Percentiles rank a stretch among this genome's conserved stretches.
Evolutionary conservation across 768 basidiomycete species (phyloP).

Genomic region (Symmetrospora coprosmae): DNA sequence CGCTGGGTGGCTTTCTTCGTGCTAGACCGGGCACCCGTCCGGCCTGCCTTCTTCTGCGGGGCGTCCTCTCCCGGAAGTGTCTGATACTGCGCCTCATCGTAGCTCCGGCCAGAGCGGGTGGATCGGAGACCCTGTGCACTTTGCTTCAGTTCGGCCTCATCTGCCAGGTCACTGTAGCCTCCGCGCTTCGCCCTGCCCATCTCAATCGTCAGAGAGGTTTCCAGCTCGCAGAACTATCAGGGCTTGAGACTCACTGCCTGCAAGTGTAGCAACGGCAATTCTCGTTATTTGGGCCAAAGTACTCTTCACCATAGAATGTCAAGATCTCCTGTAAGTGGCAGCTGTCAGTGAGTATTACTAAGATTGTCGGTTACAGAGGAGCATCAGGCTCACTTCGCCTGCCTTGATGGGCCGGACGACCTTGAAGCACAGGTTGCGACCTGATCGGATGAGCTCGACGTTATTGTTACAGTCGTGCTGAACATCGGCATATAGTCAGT

Average conservation of each 20-base stretch:
- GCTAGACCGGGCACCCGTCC: too few species aligned
- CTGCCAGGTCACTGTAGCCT: too few species aligned
- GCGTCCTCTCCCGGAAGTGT: too few species aligned
- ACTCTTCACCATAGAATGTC: constrained; percentile 24
- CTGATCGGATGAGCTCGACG: constrained; percentile 19
- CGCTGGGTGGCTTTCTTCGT: too few species aligned
- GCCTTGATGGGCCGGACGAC: constrained; percentile 10
- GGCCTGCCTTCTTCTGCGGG: too few species aligned
- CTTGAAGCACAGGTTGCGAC: constrained; percentile 21
- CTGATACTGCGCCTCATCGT: too few species aligned
- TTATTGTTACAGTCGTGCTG: constrained; percentile 24
- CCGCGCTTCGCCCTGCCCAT: too few species aligned
- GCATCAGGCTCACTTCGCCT: constrained; percentile 11
- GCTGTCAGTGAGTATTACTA: background rate
- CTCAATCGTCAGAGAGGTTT: too few species aligned
- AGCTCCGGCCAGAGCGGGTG: too few species aligned
- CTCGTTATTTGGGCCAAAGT: constrained; percentile 19
- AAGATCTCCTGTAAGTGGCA: constrained; percentile 11
- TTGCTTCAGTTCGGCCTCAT: too few species aligned
- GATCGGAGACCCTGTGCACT: too few species aligned
- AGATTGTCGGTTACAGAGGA: too few species aligned
- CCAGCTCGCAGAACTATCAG: background rate
- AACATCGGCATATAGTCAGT: background rate
- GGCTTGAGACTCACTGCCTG: constrained; percentile 1
- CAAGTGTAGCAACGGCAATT: constrained; percentile 19